Percentiles rank a stretch among this genome's conserved stretches.
Evolutionary conservation across 129 eudicot species (phyloP).

Genomic region (Deinandra increscens): DNA sequence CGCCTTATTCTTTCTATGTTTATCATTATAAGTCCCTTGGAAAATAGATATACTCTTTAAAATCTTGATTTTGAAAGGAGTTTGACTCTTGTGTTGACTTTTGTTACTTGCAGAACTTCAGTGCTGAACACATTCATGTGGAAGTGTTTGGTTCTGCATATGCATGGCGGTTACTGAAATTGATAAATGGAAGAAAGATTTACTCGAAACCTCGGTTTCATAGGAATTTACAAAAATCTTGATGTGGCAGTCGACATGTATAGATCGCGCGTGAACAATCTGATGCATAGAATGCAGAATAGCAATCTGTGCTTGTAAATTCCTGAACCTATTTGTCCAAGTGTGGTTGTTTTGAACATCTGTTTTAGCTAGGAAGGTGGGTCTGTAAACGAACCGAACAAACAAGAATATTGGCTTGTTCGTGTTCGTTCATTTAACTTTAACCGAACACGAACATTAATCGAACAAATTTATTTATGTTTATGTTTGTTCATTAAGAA

Average conservation of each 20-base stretch:
- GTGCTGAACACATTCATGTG: conserved; percentile 10
- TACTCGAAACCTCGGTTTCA: conserved; percentile 8
- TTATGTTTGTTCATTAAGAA: too few species aligned
- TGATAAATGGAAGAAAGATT: conserved; percentile 2
- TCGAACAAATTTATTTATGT: too few species aligned
- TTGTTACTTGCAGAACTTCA: conserved; percentile 35
- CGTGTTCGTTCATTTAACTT: too few species aligned
- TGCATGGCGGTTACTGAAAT: conserved; percentile 4
- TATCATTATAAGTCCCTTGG: neutral
- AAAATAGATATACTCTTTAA: neutral
- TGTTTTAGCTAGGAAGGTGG: conserved; percentile 23
- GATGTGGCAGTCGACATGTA: conserved; percentile 21
- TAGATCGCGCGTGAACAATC: conserved; percentile 26
- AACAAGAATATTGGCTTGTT: too few species aligned
- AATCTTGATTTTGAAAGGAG: neutral
- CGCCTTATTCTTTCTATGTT: neutral
- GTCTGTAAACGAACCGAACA: too few species aligned
- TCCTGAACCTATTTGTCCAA: conserved; percentile 19
- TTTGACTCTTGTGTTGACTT: conserved; percentile 15
- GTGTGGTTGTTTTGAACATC: conserved; percentile 25
- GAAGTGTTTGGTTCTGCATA: conserved; percentile 4
- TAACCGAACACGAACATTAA: too few species aligned
- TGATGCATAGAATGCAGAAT: conserved; percentile 15
- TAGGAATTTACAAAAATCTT: conserved; percentile 9
- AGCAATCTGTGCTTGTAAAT: conserved; percentile 25